Evolutionary conservation across 2,329 filamentous ascomycete species (phyloP), one percentile per base, ranked within the genome.

Genomic region (Fusarium vanettenii): DNA sequence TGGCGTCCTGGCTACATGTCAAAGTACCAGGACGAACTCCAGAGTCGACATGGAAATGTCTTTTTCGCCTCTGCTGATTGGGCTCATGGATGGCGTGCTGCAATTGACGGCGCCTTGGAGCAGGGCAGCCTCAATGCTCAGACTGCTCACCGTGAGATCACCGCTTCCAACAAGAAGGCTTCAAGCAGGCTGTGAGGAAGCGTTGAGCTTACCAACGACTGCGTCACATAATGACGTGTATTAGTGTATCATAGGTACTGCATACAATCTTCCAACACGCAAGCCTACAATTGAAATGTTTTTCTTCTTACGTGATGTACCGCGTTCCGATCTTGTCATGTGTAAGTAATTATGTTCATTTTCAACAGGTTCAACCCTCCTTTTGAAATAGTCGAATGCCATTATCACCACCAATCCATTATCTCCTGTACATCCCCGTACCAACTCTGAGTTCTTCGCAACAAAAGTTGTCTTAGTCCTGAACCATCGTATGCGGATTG

Each of bases 61-160:
- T 60, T 78, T 18, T 73, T 81, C 31, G 79, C 79, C 1, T 76
- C 64, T 18, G 74, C 75, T 1, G 79, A 80, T 25, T 80, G 77
- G 78, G 76, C 79, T 5, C 70, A 76, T 66, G 79, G 79, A 3
- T 81, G 79, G 79, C 45, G 76, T 55, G 76, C 73, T 6, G 76
- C 73, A 0, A 80, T 81, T 37, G 79, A 81, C n/a, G 79, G 79
- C 5, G 79, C 79, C 0, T 41, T 81, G 8, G 78, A 81, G 65
- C 74, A 70, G 50, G 75, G 56, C 1, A 43, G 29, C 18, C 18
- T 73, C 2, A 69, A 68, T 61, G 69, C 69, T 10, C 69, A 62
- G 7, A 65, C 61, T 9, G 65, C 64, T 2, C 27, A 55, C 4
- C 35, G 41, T 16, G 68, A 67, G 45, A 35, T 70, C 1, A 39